These are phyloP conservation scores for Talaromyces sp. DNA, from an alignment of 2,329 filamentous ascomycete genomes.

Conservation along the genomic window DNA sequence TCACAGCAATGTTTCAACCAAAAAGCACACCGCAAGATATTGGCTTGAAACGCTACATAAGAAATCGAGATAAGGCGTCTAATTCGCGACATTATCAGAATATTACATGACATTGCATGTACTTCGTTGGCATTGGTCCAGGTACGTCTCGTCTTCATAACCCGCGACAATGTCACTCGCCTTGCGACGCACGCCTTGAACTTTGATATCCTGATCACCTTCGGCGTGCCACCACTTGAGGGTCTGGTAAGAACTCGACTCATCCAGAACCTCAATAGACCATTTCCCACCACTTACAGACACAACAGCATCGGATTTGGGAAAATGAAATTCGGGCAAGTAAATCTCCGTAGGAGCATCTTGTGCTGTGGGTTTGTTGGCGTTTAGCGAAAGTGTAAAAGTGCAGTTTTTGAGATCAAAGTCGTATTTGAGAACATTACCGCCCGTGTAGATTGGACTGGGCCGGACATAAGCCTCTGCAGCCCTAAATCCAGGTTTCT, in stretches of 20 bases:
- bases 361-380: slow-evolving; percentile 55
- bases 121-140: slow-evolving; percentile 57
- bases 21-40: neutral
- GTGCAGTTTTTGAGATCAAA: slow-evolving; percentile 78
- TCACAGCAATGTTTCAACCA: neutral
- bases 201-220: slow-evolving; percentile 73
- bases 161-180: slow-evolving; percentile 36
- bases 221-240: slow-evolving; percentile 90
- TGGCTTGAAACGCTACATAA: neutral
- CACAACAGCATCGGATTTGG: slow-evolving; percentile 65
- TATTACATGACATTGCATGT: slow-evolving; percentile 49
- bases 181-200: slow-evolving; percentile 68
- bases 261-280: slow-evolving; percentile 72
- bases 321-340: slow-evolving; percentile 90
- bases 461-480: slow-evolving; percentile 92
- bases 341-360: slow-evolving; percentile 75
- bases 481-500: slow-evolving; percentile 71
- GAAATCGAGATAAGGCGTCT: neutral
- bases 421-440: slow-evolving; percentile 64
- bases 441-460: slow-evolving; percentile 69
- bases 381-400: slow-evolving; percentile 68
- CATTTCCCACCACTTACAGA: slow-evolving; percentile 82
- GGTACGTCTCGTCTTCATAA: slow-evolving; percentile 70
- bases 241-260: slow-evolving; percentile 65
- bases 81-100: neutral